Conservation (phyloP, 208 protist species). For the Blastocrithidia nonstop region DNA sequence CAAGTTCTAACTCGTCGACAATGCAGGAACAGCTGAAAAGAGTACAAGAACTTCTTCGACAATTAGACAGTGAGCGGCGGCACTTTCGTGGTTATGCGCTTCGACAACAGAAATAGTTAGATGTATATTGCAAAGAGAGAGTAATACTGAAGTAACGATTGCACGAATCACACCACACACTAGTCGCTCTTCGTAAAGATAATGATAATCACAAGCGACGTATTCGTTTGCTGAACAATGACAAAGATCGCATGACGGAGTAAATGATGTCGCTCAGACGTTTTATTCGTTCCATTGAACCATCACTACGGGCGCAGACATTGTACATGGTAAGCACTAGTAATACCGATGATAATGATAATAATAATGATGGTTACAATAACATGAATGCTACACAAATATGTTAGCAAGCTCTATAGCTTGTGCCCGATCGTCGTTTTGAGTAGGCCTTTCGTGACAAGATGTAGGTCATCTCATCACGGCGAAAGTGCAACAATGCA, state of each 20-base stretch:
- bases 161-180: slow-evolving; percentile 13
- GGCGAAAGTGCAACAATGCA: slow-evolving; percentile 8
- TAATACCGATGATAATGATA: slow-evolving; percentile 1
- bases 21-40: slow-evolving; percentile 17
- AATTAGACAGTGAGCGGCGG: slow-evolving; percentile 40
- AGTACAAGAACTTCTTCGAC: slow-evolving; percentile 24
- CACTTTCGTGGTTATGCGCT: slow-evolving; percentile 9
- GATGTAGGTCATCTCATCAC: slow-evolving; percentile 31
- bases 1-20: no score
- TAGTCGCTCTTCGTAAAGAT: no score
- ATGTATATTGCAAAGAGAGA: slow-evolving; percentile 5
- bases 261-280: no score
- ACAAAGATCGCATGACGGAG: no score
- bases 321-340: not conserved
- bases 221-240: no score
- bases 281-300: no score
- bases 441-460: slow-evolving; percentile 66
- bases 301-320: not conserved
- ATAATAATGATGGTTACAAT: not conserved
- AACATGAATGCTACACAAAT: not conserved
- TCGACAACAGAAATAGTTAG: slow-evolving; percentile 13
- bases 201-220: no score
- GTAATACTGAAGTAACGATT: slow-evolving; percentile 10
- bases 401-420: slow-evolving; percentile 2
- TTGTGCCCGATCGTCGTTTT: slow-evolving; percentile 57